Percentiles rank a stretch among this genome's conserved stretches.
Conservation (phyloP, 2,329 filamentous ascomycete species). For the Neospermospora avenae region DNA sequence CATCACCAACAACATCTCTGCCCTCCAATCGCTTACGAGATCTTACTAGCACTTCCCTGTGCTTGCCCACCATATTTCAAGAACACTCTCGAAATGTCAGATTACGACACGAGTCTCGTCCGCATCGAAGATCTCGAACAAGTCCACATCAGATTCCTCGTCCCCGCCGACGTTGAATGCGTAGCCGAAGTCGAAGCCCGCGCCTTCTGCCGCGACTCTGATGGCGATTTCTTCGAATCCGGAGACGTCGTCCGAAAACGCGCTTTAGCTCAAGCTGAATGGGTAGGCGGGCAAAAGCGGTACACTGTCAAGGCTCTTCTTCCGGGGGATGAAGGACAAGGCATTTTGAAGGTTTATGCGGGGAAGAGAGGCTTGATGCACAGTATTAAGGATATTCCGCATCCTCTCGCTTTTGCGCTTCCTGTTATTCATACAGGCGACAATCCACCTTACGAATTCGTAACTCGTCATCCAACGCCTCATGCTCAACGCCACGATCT, state of each 20-base stretch:
- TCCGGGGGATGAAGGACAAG: constrained; percentile 87
- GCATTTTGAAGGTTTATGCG: constrained; percentile 85
- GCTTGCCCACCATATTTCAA: constrained; percentile 87
- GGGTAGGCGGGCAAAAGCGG: constrained; percentile 81
- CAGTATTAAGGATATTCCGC: constrained; percentile 92
- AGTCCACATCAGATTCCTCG: constrained; percentile 82
- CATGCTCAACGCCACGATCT: constrained; percentile 97
- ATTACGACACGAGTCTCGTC: constrained; percentile 85
- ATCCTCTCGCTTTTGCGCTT: constrained; percentile 84
- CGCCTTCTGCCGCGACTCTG: constrained; percentile 73
- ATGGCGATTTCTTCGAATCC: constrained; percentile 92
- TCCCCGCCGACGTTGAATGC: constrained; percentile 86
- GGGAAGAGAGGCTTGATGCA: constrained; percentile 96
- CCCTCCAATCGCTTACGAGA: constrained; percentile 79
- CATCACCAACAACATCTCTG: constrained; percentile 91
- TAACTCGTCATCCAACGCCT: constrained; percentile 89
- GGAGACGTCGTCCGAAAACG: constrained; percentile 83
- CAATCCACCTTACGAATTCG: constrained; percentile 92
- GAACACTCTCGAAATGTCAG: constrained; percentile 72
- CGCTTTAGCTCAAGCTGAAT: constrained; percentile 86
- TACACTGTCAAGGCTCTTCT: constrained; percentile 92
- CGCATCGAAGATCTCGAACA: constrained; percentile 91
- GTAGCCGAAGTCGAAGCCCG: constrained; percentile 89
- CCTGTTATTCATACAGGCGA: constrained; percentile 87
- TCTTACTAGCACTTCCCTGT: constrained; percentile 81